phyloP scores from a whole-genome alignment of 2,329 filamentous ascomycete species.

The Penicillium sp. region DNA sequence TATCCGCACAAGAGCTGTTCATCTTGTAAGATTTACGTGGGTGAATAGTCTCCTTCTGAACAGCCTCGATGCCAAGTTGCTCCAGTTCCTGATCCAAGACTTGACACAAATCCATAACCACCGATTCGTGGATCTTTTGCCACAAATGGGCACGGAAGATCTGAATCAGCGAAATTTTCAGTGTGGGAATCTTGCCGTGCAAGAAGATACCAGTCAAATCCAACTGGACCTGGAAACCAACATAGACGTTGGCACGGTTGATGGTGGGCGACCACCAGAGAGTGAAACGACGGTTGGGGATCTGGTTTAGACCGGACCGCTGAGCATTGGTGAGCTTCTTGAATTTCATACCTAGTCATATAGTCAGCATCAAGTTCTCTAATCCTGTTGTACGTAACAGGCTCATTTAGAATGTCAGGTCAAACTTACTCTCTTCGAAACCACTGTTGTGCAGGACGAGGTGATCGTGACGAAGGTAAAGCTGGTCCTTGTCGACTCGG shows the following conservation, averaged over 20 bases:
- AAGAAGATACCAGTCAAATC: conserved; percentile 98
- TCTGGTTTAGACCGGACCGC: conserved; percentile 93
- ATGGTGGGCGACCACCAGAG: conserved; percentile 96
- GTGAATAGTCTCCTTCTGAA: conserved; percentile 99
- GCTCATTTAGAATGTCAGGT: too few species aligned
- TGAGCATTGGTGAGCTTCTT: conserved; percentile 99
- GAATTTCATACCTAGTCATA: conserved; percentile 72
- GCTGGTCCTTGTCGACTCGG: conserved; percentile 52
- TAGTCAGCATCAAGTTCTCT: too few species aligned
- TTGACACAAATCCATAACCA: conserved; percentile 98
- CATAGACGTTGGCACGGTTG: conserved; percentile 94
- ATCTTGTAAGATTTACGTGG: conserved; percentile 99
- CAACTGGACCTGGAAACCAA: conserved; percentile 98
- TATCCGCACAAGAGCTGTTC: conserved; percentile 98
- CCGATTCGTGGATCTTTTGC: conserved; percentile 99
- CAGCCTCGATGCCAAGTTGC: conserved; percentile 91
- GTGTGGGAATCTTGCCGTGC: conserved; percentile 95
- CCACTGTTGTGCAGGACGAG: conserved; percentile 51
- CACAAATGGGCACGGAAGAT: conserved; percentile 99
- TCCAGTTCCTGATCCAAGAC: conserved; percentile 98
- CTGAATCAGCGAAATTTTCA: conserved; percentile 97
- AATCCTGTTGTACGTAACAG: too few species aligned
- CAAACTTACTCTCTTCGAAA: conserved; percentile 45
- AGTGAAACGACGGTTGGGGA: conserved; percentile 97
- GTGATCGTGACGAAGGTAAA: conserved; percentile 52